Base-by-base conservation (phyloP, 352 stramenopile genomes). In the Labyrinthula sp. region DNA sequence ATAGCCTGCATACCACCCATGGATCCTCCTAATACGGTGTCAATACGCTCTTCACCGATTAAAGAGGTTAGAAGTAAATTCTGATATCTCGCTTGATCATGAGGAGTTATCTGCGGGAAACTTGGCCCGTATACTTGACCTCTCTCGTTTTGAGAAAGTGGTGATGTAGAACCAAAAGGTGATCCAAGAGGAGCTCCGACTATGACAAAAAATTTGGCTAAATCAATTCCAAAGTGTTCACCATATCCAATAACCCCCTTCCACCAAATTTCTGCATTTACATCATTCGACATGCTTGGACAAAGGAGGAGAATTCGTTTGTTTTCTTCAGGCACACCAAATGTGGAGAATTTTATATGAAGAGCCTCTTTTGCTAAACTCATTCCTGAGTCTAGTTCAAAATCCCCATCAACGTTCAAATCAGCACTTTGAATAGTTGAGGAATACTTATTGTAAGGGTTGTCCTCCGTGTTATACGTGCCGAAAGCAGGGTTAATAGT, bases 1-100 rank as follows among this genome's bases (percentile, higher is more conserved):
- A 85, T 59, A n/a, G 69, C 72, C 54, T 82, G 64, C 55, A 85
- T 82, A 38, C 75, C 71, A 30, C 73, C 73, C 75, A 85, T 81
- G 50, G 70, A 81, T 21, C 72, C 72, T 6, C 73, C 74, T 29
- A 85, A 69, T 14, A 85, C 73, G 0, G 73, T 69, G 56, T 81
- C 72, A 1, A 82, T 68, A 8, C 63, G 57, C 31, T 73, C 58
- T 15, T 83, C 73, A 0, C 68, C 71, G n/a, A n/a, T n/a, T 2
- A 80, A 39, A 29, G 79, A 66, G 30, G 81, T 67, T 36, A 85
- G 46, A 23, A 83, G 56, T 40, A 73, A 73, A 23, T 64, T 68
- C 39, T 85, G 74, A 15, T 67, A 71, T 3, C 56, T 59, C 12
- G 71, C 74, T 63, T 73, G 35, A 40, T 85, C 74, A 2, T 69